phyloP scores from a whole-genome alignment of 306 rosid genomes.

The Prunus padus region DNA sequence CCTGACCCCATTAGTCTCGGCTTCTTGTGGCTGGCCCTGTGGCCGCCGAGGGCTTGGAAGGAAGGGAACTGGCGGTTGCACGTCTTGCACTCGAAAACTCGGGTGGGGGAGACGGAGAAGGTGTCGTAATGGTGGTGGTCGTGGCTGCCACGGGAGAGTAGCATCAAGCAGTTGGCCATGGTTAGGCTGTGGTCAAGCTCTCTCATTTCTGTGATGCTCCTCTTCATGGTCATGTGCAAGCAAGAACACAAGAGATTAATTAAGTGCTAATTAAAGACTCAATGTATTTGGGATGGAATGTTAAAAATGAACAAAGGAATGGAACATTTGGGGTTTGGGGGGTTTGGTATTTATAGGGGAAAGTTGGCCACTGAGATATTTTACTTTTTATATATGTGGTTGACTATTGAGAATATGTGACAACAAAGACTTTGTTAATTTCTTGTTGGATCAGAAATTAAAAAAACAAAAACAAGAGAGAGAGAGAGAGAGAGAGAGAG shows the following conservation, averaged over 20 bases:
- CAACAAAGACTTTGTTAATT: slow-evolving; percentile 25
- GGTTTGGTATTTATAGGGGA: slow-evolving; percentile 41
- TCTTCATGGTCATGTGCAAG: slow-evolving; percentile 49
- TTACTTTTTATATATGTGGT: slow-evolving; percentile 27
- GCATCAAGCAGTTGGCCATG: slow-evolving; percentile 91
- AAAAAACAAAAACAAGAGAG: not conserved
- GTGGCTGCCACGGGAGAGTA: slow-evolving; percentile 59
- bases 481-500: no score
- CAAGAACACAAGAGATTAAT: not conserved
- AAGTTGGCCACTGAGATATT: slow-evolving; percentile 26
- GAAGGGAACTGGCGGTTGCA: slow-evolving; percentile 82
- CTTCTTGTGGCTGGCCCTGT: slow-evolving; percentile 95
- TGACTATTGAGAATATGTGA: slow-evolving; percentile 29
- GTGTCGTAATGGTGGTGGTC: slow-evolving; percentile 1
- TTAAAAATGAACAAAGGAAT: slow-evolving; percentile 17
- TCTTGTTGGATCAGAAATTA: slow-evolving; percentile 33
- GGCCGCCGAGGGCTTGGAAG: slow-evolving; percentile 96
- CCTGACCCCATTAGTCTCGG: slow-evolving; percentile 47
- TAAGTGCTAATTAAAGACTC: not conserved
- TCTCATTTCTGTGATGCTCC: slow-evolving; percentile 42
- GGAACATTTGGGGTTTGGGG: slow-evolving; percentile 30
- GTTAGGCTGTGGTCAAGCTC: slow-evolving; percentile 49
- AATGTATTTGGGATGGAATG: not conserved
- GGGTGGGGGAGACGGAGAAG: slow-evolving; percentile 30
- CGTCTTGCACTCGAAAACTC: slow-evolving; percentile 93